Conservation (phyloP, 1,284 basidiomycete species). For the Stygiomarasmius scandens region DNA sequence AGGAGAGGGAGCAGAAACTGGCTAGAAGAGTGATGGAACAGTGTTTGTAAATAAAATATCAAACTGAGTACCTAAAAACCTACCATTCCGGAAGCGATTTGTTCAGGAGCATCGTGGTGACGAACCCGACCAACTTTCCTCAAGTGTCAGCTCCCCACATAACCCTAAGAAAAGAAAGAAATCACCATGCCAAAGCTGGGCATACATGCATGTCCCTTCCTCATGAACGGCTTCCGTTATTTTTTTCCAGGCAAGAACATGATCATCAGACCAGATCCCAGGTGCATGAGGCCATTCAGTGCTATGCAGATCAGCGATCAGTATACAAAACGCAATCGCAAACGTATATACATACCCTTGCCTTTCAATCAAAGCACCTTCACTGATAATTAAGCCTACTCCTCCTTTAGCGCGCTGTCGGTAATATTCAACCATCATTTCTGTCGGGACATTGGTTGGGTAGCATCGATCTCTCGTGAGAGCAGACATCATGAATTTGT, state of each 20-base stretch:
- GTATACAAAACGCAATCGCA: conserved; percentile 14
- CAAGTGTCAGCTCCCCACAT: not conserved
- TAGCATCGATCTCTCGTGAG: conserved; percentile 38
- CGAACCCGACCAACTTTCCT: conserved; percentile 20
- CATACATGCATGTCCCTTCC: conserved; percentile 35
- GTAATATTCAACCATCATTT: conserved; percentile 47
- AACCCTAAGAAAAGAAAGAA: no score
- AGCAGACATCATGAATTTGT: conserved; percentile 35
- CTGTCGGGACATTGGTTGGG: conserved; percentile 28
- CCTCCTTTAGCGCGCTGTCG: conserved; percentile 39
- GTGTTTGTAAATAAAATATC: no score
- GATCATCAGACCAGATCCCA: conserved; percentile 41
- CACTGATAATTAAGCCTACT: conserved; percentile 47
- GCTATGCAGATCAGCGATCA: conserved; percentile 26
- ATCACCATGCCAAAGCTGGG: conserved; percentile 23
- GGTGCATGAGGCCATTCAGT: conserved; percentile 42
- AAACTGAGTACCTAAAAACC: not conserved
- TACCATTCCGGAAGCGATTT: conserved; percentile 18
- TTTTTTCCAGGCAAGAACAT: conserved; percentile 41
- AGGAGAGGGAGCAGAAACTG: conserved; percentile 12
- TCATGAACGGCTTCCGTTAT: conserved; percentile 40
- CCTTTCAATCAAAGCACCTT: conserved; percentile 41
- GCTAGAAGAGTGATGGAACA: conserved; percentile 7
- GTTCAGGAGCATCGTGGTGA: conserved; percentile 25
- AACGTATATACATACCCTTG: conserved; percentile 36